Percentiles rank a stretch among this genome's conserved stretches.
Conservation (phyloP, 768 basidiomycete genomes). For the Trametes sanguinea region DNA sequence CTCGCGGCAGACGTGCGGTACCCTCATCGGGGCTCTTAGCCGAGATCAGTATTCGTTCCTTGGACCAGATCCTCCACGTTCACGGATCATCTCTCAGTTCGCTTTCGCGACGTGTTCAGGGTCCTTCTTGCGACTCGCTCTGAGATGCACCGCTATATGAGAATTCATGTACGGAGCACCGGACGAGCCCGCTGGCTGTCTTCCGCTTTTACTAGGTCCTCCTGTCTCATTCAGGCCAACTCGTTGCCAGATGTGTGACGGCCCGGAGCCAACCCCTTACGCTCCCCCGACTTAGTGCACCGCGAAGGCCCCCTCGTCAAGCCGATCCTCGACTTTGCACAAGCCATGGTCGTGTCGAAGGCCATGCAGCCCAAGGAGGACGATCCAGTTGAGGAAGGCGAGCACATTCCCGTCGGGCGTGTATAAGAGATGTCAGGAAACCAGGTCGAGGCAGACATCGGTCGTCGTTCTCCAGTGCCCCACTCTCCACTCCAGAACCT, state of each 20-base stretch:
- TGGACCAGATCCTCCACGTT: background rate
- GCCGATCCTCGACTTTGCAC: conserved; percentile 13
- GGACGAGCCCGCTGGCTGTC: background rate
- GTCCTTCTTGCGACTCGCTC: conserved; percentile 4
- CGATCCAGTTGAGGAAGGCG: conserved; percentile 3
- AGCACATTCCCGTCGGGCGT: background rate
- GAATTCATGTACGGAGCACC: background rate
- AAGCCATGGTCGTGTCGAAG: background rate
- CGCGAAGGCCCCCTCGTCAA: conserved; percentile 6
- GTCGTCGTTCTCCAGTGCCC: background rate
- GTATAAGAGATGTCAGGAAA: background rate
- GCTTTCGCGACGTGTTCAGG: background rate
- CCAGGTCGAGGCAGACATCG: background rate
- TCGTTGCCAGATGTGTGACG: conserved; percentile 9
- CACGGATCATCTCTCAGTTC: background rate
- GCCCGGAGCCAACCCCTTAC: background rate
- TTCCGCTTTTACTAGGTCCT: conserved; percentile 2
- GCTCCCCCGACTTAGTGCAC: background rate
- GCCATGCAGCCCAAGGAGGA: conserved; percentile 3
- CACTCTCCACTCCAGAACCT: background rate
- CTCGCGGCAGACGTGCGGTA: background rate
- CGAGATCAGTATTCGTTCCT: background rate
- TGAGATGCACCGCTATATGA: conserved; percentile 6
- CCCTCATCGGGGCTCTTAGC: background rate
- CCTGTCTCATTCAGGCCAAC: conserved; percentile 1